Conservation (phyloP, 495 filamentous ascomycete species). For the Tetracladium setigerum region DNA sequence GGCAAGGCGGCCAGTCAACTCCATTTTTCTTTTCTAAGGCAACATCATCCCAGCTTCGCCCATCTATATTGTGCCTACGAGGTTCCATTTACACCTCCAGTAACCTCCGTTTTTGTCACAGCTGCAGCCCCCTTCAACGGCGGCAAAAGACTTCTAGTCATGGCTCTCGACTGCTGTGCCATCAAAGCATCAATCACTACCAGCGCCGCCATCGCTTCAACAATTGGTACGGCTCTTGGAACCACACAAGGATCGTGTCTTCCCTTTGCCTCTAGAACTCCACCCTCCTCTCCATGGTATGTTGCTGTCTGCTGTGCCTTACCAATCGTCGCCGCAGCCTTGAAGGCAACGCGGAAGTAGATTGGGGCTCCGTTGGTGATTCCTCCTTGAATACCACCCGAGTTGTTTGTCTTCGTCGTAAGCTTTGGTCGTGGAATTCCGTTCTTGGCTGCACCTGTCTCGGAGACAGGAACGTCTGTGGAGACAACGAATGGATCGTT, state of each 20-base stretch:
- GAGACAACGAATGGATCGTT: constrained; percentile 81
- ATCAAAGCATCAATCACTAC: constrained; percentile 89
- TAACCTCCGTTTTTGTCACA: constrained; percentile 7
- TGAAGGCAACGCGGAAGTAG: constrained; percentile 95
- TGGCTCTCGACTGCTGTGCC: constrained; percentile 70
- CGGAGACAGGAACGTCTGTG: constrained; percentile 23
- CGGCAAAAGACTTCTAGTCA: constrained; percentile 44
- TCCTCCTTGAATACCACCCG: constrained; percentile 92
- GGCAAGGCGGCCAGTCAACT: too few relatives aligned
- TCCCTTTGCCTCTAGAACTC: constrained; percentile 85
- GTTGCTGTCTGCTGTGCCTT: constrained; percentile 81
- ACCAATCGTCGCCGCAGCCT: constrained; percentile 91
- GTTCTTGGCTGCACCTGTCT: constrained; percentile 29
- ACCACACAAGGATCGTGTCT: constrained; percentile 95
- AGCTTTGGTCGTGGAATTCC: constrained; percentile 44
- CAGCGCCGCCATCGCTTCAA: constrained; percentile 91
- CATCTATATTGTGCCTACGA: constrained; percentile 6
- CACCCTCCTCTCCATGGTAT: constrained; percentile 63
- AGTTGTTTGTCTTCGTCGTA: constrained; percentile 92
- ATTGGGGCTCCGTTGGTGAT: constrained; percentile 93
- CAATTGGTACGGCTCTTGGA: constrained; percentile 88
- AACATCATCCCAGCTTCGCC: constrained; percentile 2
- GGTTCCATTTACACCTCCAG: not conserved
- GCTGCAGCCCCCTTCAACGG: constrained; percentile 29
- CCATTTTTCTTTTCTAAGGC: too few relatives aligned